Conservation (phyloP, 495 filamentous ascomycete species). For the Talaromyces liani region DNA sequence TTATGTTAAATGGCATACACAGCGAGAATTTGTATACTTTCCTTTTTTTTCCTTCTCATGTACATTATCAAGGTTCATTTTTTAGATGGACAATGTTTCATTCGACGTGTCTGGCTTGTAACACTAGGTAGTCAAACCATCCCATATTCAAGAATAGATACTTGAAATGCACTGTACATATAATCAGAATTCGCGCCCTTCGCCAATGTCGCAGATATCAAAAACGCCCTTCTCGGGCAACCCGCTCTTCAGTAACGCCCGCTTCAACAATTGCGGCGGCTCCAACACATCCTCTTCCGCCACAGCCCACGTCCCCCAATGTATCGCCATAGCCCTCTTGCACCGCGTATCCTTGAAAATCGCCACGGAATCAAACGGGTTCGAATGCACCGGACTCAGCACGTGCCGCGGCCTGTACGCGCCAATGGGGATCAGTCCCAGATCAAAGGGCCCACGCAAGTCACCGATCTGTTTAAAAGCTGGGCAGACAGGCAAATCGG, state of each 20-base stretch:
- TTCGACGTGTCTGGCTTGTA: not conserved
- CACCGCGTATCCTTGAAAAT: conserved; percentile 89
- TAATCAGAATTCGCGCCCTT: conserved; percentile 64
- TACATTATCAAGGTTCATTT: not conserved
- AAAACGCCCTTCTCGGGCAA: conserved; percentile 74
- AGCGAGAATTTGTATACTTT: not conserved
- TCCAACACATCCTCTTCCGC: conserved; percentile 82
- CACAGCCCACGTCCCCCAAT: conserved; percentile 91
- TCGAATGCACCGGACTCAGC: conserved; percentile 75
- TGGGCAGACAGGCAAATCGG: conserved; percentile 66
- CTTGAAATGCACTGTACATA: conserved; percentile 10
- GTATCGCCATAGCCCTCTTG: conserved; percentile 76
- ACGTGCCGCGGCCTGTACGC: conserved; percentile 77
- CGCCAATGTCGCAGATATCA: conserved; percentile 82
- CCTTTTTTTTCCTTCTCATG: not conserved
- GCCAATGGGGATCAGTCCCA: conserved; percentile 91
- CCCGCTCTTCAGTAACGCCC: conserved; percentile 64
- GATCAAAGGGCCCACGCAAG: conserved; percentile 78
- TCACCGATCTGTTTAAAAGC: conserved; percentile 84
- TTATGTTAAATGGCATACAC: not conserved
- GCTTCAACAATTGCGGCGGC: conserved; percentile 66
- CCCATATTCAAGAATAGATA: not conserved
- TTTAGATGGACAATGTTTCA: conserved; percentile 1
- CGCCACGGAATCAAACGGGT: conserved; percentile 81
- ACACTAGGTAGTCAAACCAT: not conserved